Evolutionary conservation across 2,329 filamentous ascomycete species (phyloP).

Genomic region (Cladosporium velox): DNA sequence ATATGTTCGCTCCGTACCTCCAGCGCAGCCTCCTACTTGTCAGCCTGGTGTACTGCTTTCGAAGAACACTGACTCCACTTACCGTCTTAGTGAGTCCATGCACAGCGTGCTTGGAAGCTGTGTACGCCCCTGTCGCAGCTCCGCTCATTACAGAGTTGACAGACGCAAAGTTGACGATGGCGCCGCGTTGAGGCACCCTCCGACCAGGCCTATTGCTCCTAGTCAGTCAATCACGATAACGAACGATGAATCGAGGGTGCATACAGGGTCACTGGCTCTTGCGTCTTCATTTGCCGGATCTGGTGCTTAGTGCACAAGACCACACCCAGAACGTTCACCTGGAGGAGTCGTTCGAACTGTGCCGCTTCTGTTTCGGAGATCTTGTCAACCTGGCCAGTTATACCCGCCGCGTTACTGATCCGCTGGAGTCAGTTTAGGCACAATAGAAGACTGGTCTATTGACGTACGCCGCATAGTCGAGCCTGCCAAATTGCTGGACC

Average conservation of each 20-base stretch:
- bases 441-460: not conserved
- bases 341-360: not conserved
- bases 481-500: not conserved
- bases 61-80: not conserved
- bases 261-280: not conserved
- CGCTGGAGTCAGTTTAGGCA: not conserved
- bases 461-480: not conserved
- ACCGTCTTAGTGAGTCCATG: constrained; percentile 44
- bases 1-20: constrained; percentile 35
- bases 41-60: constrained; percentile 21
- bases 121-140: constrained; percentile 42
- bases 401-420: not conserved
- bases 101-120: constrained; percentile 44
- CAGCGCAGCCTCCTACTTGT: not conserved
- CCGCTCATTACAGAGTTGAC: constrained; percentile 40
- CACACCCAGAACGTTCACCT: not conserved
- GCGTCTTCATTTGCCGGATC: not conserved
- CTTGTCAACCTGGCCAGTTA: not conserved
- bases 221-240: not conserved
- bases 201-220: constrained; percentile 2
- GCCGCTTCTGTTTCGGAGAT: not conserved
- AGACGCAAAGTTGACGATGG: constrained; percentile 45
- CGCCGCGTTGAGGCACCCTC: constrained; percentile 32
- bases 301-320: not conserved
- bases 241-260: not conserved